Evolutionary conservation across 495 filamentous ascomycete genomes (phyloP), one percentile per base, ranked within the genome.

Genomic region (Lineolata rhizophorae): DNA sequence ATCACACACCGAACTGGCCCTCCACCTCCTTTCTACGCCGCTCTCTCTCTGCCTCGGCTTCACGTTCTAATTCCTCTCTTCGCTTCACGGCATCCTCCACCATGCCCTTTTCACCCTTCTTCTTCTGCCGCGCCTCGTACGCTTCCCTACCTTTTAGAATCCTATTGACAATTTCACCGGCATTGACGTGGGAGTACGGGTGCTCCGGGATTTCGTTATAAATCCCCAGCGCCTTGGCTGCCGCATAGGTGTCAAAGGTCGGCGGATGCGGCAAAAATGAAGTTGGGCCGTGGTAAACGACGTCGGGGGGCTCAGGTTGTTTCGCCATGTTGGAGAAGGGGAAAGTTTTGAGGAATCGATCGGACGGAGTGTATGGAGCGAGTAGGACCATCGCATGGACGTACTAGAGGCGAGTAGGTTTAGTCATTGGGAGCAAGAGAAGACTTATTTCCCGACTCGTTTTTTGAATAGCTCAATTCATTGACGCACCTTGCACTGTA

Each of bases 241-340:
- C 78, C 10, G 55, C 52, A 52, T 94, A 97, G 1, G 84, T 81
- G 49, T 95, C 84, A 43, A 81, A 76, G 17, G 70, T 78, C 14
- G 77, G 60, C n/a, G n/a, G n/a, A n/a, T n/a, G n/a, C 1, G 79
- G 76, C 54, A 92, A 90, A 49, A 91, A 92, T 14, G 76, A 67
- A 0, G 90, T 95, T 1, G 82, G 80, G 6, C 87, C 87, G 54
- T 99, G 87, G 51, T 94, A 99, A 32, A 99, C 82, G 3, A 67
- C 72, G 45, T 75, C 58, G 3, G 81, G 14, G 6, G 28, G 8
- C 8, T 8, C 9, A 15, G 8, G 8, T 8, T 8, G 14, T 8
- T 8, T 30, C 10, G 29, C 15, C 20, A 40, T 79, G 10, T 61
- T 65, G 17, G 80, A 76, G 41, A 67, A 72, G 0, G 84, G 85